Base-by-base conservation (phyloP, 2,329 filamentous ascomycete species). In the Geoglossum cookeanum region DNA sequence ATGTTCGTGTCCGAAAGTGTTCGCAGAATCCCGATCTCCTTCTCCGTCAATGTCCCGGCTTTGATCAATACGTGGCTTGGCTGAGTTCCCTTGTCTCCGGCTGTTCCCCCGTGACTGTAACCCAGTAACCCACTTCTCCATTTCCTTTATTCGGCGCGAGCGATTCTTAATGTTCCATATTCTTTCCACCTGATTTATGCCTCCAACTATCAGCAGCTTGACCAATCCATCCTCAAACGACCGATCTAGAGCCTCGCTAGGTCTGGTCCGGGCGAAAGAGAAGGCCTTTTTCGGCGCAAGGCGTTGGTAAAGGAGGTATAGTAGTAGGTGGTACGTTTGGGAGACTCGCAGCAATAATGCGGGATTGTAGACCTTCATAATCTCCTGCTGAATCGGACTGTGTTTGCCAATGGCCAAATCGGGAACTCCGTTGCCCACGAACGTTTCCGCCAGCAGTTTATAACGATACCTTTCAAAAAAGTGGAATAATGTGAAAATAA, bases 201-300 rank as follows among this genome's bases (percentile, higher is more conserved):
- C 56, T 15, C 56, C 56, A 53, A 58, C 8, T 17, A 47, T 33
- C n/a, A 58, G 17, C 27, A 58, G 33, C n/a, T 54, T 44, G 35
- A 48, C 48, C 7, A 58, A 6, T 7, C 9, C 30, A n/a, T 55
- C 37, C 32, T 55, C 48, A 6, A 32, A 3, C 1, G 33, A 22
- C 27, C 32, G 47, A 29, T 27, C 22, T 4, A 37, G 47, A 17
- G 47, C 39, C 51, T 52, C 42, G 30, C 52, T 17, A 32, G 35
- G 29, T 29, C 49, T 35, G 33, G 47, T 8, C 27, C 49, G 49
- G 42, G 49, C 56, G 2, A 58, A 22, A 29, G 32, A 44, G 33
- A 48, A 48, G 30, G 32, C 42, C 22, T 30, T 53, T 6, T 32
- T 58, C 32, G 56, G 48, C 32, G 45, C 17, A 9, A 58, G 44